A percentile compares a stretch with the other conserved stretches of the same genome.
phyloP scores from a whole-genome alignment of 2,329 filamentous ascomycete species.

The Phialophora chinensis region DNA sequence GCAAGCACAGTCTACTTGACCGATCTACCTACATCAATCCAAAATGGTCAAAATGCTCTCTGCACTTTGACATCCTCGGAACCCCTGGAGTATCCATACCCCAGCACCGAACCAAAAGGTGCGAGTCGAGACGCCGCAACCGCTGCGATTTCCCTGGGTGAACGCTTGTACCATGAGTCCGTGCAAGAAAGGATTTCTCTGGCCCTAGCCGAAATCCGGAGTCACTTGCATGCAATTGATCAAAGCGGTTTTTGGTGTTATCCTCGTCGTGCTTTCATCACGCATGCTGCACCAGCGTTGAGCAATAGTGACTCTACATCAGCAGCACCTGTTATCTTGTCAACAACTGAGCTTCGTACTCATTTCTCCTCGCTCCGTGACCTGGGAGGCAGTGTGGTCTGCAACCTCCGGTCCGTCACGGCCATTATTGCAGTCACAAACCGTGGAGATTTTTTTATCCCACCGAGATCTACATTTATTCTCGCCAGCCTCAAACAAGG shows the following conservation, averaged over 20 bases:
- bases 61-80: slow-evolving; percentile 53
- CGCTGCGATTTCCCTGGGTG: slow-evolving; percentile 43
- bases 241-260: slow-evolving; percentile 22
- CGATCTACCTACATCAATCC: slow-evolving; percentile 65
- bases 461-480: slow-evolving; percentile 57
- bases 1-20: slow-evolving; percentile 56
- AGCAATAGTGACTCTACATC: slow-evolving; percentile 6
- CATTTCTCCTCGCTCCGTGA: slow-evolving; percentile 24
- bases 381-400: slow-evolving; percentile 24
- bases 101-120: slow-evolving; percentile 58
- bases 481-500: slow-evolving; percentile 48
- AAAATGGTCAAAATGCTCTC: slow-evolving; percentile 53
- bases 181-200: slow-evolving; percentile 44
- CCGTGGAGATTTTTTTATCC: slow-evolving; percentile 51
- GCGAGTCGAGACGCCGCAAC: slow-evolving; percentile 51
- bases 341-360: slow-evolving; percentile 29
- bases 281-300: neutral
- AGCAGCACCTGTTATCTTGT: slow-evolving; percentile 28
- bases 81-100: slow-evolving; percentile 56
- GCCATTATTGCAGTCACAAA: slow-evolving; percentile 29
- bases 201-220: slow-evolving; percentile 47
- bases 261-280: slow-evolving; percentile 19
- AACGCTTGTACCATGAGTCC: slow-evolving; percentile 43
- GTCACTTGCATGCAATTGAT: slow-evolving; percentile 14
- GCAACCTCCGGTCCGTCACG: slow-evolving; percentile 16